Percentiles rank a stretch among this genome's conserved stretches.
Evolutionary conservation across 2,329 filamentous ascomycete genomes (phyloP).

Genomic region (Phoma sp.): DNA sequence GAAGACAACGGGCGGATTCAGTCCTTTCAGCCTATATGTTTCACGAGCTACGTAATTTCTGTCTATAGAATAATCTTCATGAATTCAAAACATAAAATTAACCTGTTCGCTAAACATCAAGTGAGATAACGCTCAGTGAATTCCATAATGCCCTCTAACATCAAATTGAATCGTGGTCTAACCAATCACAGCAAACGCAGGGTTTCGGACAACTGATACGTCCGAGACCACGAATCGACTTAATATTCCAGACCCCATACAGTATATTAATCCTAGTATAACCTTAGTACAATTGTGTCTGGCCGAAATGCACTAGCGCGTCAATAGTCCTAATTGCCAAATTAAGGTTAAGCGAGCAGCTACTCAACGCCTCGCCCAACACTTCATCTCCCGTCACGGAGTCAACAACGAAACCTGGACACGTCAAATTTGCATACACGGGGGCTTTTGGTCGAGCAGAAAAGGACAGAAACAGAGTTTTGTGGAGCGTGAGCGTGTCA

Average conservation of each 20-base stretch:
- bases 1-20: not conserved
- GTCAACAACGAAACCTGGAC: not conserved
- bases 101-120: not conserved
- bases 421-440: not conserved
- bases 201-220: too few species aligned
- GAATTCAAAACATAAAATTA: not conserved
- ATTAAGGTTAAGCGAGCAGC: constrained; percentile 1
- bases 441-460: too few species aligned
- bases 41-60: constrained; percentile 2
- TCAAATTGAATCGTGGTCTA: not conserved
- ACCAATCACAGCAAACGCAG: not conserved
- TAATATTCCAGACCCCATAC: too few species aligned
- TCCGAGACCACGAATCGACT: too few species aligned
- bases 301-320: constrained; percentile 5
- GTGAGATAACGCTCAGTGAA: not conserved
- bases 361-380: not conserved
- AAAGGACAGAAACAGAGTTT: too few species aligned
- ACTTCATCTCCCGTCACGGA: constrained; percentile 3
- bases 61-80: not conserved
- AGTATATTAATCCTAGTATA: not conserved
- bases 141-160: too few species aligned
- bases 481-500: too few species aligned
- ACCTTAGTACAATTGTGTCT: not conserved
- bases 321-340: constrained; percentile 2
- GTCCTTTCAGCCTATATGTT: constrained; percentile 1